These are phyloP conservation scores for Umbelopsis vinacea DNA, from an alignment of 192 early-diverging fungal species.

Conservation along the genomic window DNA sequence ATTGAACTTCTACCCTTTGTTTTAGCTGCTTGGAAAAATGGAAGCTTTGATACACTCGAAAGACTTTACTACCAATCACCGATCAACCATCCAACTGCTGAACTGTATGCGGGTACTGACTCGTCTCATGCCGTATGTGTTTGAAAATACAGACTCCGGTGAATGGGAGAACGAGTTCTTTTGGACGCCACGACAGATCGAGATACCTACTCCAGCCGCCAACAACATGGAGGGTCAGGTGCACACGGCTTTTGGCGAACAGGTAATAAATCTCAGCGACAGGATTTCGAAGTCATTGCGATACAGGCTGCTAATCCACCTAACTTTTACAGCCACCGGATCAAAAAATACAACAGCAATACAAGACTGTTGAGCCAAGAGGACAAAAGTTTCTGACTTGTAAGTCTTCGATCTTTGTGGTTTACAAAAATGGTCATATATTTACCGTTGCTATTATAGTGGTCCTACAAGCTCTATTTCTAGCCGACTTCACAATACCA, in stretches of 20 bases:
- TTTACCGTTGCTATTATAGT: constrained; percentile 4
- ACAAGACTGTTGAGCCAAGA: constrained; percentile 37
- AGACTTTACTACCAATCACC: constrained; percentile 55
- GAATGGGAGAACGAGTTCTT: constrained; percentile 68
- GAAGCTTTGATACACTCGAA: constrained; percentile 51
- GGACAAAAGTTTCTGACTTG: constrained; percentile 59
- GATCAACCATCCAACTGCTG: constrained; percentile 64
- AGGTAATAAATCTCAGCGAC: not conserved
- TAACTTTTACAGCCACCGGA: not conserved
- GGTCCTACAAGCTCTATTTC: constrained; percentile 57
- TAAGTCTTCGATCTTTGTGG: constrained; percentile 5
- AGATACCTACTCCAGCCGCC: not conserved
- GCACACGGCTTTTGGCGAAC: not conserved
- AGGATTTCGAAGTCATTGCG: not conserved
- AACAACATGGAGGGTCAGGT: constrained; percentile 4
- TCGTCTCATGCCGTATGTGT: constrained; percentile 83
- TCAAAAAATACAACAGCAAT: constrained; percentile 23
- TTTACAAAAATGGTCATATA: not conserved
- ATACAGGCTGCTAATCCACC: not conserved
- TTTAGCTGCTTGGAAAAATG: constrained; percentile 56
- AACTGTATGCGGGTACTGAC: constrained; percentile 88
- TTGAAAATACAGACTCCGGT: constrained; percentile 58
- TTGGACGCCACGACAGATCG: constrained; percentile 52
- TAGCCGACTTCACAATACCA: constrained; percentile 74
- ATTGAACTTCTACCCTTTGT: not conserved